Percentiles rank a stretch among this genome's conserved stretches.
Conservation (phyloP, 805 yeast genomes). For the Metschnikowia anglica region DNA sequence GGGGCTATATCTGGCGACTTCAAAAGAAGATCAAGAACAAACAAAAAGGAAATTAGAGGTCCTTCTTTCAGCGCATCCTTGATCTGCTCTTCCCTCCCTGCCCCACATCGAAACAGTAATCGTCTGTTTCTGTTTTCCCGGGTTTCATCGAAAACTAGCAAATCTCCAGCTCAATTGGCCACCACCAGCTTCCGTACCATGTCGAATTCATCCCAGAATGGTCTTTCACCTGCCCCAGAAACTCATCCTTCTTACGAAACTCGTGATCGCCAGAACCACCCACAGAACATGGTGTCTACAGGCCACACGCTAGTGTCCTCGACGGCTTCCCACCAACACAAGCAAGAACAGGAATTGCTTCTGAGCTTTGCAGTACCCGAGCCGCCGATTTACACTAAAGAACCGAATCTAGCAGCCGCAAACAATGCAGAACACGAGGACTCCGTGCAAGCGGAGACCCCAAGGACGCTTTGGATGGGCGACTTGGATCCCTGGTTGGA, state of each 20-base stretch:
- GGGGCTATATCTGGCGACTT: too few species aligned
- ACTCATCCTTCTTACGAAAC: not conserved
- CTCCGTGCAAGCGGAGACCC: conserved; percentile 36
- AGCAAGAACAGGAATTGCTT: conserved; percentile 44
- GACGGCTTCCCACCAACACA: conserved; percentile 43
- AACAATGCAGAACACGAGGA: conserved; percentile 10
- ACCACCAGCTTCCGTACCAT: too few species aligned
- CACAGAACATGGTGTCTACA: not conserved
- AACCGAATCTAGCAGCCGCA: conserved; percentile 34
- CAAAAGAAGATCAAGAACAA: too few species aligned
- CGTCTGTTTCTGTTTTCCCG: too few species aligned
- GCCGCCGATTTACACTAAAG: conserved; percentile 42
- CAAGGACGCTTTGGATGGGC: conserved; percentile 87
- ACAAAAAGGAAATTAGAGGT: too few species aligned
- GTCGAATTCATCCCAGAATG: conserved; percentile 1
- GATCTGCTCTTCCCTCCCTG: too few species aligned
- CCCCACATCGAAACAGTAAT: too few species aligned
- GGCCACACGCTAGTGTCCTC: conserved; percentile 12
- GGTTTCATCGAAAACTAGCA: not conserved
- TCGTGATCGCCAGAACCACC: not conserved
- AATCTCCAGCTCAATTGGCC: too few species aligned
- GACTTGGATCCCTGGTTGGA: conserved; percentile 80
- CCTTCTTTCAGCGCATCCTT: too few species aligned
- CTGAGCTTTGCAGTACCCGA: conserved; percentile 39
- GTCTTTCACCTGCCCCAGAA: conserved; percentile 1